Base-by-base conservation (phyloP, 2,329 filamentous ascomycete genomes). In the Cladosporium sp. region DNA sequence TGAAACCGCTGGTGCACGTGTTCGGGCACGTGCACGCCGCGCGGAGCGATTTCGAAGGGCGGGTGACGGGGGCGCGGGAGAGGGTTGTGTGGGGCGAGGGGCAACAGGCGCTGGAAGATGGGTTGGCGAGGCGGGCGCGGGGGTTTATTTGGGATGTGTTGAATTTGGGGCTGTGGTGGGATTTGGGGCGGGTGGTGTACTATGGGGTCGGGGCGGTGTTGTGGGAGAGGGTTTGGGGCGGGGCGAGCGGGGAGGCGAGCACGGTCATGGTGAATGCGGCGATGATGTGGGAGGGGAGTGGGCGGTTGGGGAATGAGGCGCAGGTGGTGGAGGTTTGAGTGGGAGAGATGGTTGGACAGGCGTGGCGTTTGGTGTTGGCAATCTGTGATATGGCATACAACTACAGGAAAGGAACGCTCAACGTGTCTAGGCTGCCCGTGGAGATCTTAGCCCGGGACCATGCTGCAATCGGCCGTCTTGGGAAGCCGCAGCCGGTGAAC, bases 21-120 rank as follows among this genome's bases (percentile, higher is more conserved):
- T 95, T 93, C 66, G 90, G 89, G 1, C 90, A 95, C 69, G 79
- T 91, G 19, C 90, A 95, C 71, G 86, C 79, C 63, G 87, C 82
- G 3, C 56, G 58, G 38, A 60, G 54, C 28, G 63, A 66, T 50
- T 43, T 54, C 8, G 48, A 65, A 9, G 63, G 63, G 1, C 43
- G 43, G 40, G 16, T 61, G 35, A 61, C 46, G 8, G 80, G 86
- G 43, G 90, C 89, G 13, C 74, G 74, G 41, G 83, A 90, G 62
- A 69, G 82, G 0, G 77, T 87, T 9, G 86, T 82, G 70, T 95
- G 87, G 77, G 88, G 93, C 67, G 79, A 83, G 22, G 80, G 82
- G 55, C 88, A 95, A 68, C 72, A 72, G 32, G 79, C 79, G 1
- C 90, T 89, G 70, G 88, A 92, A 70, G 73, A 75, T n/a, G 75